phyloP scores from a whole-genome alignment of 78 protist genomes.

The Cavenderia fasciculata region DNA sequence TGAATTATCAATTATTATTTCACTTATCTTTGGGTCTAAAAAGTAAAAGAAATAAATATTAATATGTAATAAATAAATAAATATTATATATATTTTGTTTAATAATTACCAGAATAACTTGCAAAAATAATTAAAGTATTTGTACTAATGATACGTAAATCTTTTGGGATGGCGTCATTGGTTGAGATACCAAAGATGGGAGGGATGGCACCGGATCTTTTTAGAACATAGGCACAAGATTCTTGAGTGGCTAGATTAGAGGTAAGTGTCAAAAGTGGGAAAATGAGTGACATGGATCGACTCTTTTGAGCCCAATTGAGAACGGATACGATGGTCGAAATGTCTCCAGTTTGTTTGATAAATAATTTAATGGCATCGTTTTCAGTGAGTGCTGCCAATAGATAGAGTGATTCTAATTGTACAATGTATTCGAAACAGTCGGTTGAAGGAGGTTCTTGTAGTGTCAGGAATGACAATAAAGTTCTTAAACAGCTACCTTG shows the following conservation, averaged over 20 bases:
- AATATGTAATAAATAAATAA: too few relatives aligned
- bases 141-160: conserved; percentile 17
- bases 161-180: conserved; percentile 8
- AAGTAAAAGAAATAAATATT: too few relatives aligned
- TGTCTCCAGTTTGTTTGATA: conserved; percentile 70
- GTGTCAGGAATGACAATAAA: conserved; percentile 5
- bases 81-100: too few relatives aligned
- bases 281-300: neutral
- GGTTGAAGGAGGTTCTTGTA: neutral
- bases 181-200: conserved; percentile 19
- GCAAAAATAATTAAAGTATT: conserved; percentile 64
- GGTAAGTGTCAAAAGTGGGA: conserved; percentile 13
- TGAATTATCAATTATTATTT: conserved; percentile 40
- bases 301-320: conserved; percentile 29
- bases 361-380: conserved; percentile 42
- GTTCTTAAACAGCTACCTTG: conserved; percentile 51
- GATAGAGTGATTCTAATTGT: conserved; percentile 36
- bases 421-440: conserved; percentile 21
- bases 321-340: conserved; percentile 29
- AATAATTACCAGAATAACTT: conserved; percentile 34
- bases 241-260: conserved; percentile 65
- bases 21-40: conserved; percentile 59
- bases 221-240: conserved; percentile 48
- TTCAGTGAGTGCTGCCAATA: conserved; percentile 43
- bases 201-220: conserved; percentile 20